Conservation (phyloP, 2,329 filamentous ascomycete genomes). For the Verticillium longisporum region DNA sequence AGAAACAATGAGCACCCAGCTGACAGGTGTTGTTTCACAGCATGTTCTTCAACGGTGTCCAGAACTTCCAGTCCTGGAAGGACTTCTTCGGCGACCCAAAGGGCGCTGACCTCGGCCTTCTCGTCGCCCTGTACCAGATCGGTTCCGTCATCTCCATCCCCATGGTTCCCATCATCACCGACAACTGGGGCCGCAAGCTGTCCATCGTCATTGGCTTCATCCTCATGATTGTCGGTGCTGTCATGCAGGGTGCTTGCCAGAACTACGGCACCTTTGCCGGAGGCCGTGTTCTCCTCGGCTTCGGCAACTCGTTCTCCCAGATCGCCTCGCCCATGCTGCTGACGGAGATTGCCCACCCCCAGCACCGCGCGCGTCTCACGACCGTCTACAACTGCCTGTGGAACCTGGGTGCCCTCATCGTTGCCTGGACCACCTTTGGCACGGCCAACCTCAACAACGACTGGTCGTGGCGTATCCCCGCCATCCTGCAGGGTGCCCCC, state of each 20-base stretch:
- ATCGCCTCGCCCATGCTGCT: constrained; percentile 45
- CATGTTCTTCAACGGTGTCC: constrained; percentile 37
- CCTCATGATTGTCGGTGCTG: constrained; percentile 48
- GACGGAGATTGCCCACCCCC: constrained; percentile 47
- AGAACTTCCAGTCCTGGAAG: constrained; percentile 37
- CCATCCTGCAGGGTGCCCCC: constrained; percentile 40
- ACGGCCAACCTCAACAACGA: constrained; percentile 36
- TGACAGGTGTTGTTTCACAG: constrained; percentile 14
- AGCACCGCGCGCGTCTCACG: constrained; percentile 39
- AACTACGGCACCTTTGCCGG: constrained; percentile 36
- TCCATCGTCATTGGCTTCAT: constrained; percentile 47
- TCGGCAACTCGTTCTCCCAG: constrained; percentile 47
- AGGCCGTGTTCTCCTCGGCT: constrained; percentile 50
- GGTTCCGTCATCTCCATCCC: constrained; percentile 51
- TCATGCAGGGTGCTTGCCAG: constrained; percentile 47
- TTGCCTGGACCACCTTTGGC: constrained; percentile 43
- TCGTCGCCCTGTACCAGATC: constrained; percentile 53
- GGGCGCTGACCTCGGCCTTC: constrained; percentile 39
- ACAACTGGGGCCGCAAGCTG: constrained; percentile 44
- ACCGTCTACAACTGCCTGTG: constrained; percentile 50
- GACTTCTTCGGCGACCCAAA: constrained; percentile 39
- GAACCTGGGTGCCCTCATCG: constrained; percentile 40
- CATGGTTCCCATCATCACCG: constrained; percentile 47
- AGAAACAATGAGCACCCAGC: neutral
- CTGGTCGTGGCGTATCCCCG: constrained; percentile 46